Conservation (phyloP, 2,329 filamentous ascomycete genomes). For the Lachnellula suecica region DNA sequence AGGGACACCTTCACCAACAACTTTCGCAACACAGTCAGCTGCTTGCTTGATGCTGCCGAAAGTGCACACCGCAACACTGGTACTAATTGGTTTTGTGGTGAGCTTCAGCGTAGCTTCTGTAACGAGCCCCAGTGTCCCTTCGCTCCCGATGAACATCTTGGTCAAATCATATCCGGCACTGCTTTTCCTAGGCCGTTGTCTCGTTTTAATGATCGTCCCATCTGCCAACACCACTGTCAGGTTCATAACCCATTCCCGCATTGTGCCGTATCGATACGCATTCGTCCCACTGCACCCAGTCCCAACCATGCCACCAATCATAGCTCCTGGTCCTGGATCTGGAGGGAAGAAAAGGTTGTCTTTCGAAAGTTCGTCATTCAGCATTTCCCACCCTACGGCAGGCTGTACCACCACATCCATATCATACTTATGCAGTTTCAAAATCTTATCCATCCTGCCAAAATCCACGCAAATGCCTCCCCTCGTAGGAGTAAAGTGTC, state of each 20-base stretch:
- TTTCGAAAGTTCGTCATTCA: constrained; percentile 75
- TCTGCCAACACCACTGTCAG: constrained; percentile 88
- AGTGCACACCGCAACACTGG: constrained; percentile 74
- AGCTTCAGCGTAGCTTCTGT: constrained; percentile 90
- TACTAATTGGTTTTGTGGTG: constrained; percentile 75
- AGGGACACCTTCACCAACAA: constrained; percentile 78
- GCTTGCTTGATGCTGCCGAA: constrained; percentile 47
- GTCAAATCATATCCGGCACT: constrained; percentile 92
- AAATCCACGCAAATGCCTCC: constrained; percentile 88
- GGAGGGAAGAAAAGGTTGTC: constrained; percentile 88
- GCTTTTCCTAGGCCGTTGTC: constrained; percentile 84
- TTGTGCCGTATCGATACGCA: constrained; percentile 88
- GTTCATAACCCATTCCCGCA: constrained; percentile 89
- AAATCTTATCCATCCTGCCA: constrained; percentile 77
- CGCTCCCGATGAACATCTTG: constrained; percentile 83
- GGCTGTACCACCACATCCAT: constrained; percentile 76
- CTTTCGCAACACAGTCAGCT: constrained; percentile 68
- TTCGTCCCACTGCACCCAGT: constrained; percentile 79
- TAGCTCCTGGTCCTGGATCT: constrained; percentile 85
- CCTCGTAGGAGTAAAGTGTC: constrained; percentile 80
- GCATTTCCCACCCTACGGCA: constrained; percentile 80
- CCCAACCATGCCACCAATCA: constrained; percentile 88
- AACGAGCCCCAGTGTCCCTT: constrained; percentile 87
- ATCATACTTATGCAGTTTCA: constrained; percentile 75
- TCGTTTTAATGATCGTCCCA: constrained; percentile 85